Evolutionary conservation across 306 rosid species (phyloP), one percentile per base, ranked within the genome.

Genomic region (Prunus salicina): DNA sequence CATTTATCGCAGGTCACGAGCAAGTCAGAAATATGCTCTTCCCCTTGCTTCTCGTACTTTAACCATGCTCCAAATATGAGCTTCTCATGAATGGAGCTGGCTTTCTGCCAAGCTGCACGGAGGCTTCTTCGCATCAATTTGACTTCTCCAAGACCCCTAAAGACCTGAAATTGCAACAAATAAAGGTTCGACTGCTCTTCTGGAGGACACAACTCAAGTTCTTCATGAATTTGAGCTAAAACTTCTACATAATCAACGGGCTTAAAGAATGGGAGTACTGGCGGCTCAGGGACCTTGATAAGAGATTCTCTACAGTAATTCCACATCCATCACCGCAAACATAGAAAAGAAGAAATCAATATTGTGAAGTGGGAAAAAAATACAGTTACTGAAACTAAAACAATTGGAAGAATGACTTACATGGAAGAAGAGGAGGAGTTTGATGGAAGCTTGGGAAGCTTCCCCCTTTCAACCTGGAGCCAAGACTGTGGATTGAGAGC

Each of bases 401-500:
- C 24, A 64, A 47, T 3, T 46, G 1, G 3, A 73, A 56, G 8
- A 50, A 47, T 38, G 65, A 77, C 98, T 87, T 86, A 93, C 98
- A 93, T 89, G 61, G 98, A 91, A 30, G 98, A 66, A 77, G 90
- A 86, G 46, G 93, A 84, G 65, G 85, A 78, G 72, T 82, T 83
- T 32, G 91, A 83, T 18, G 98, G 77, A 64, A 86, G 78, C 79
- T 93, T 89, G 62, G 90, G 72, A 74, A 86, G 86, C 84, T 93
- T 91, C 79, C 97, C 98, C 80, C 98, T 89, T 82, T 93, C 98
- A 83, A 93, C 98, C 73, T 93, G 98, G 58, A 93, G 98, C 96
- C 98, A 93, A 58, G 98, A 86, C 84, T 91, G 93, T 18, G 98
- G 97, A 86, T 88, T 89, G 41, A 89, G 76, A 80, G 92, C 90